Conservation (phyloP, 306 rosid species). For the Vigna unguiculata region DNA sequence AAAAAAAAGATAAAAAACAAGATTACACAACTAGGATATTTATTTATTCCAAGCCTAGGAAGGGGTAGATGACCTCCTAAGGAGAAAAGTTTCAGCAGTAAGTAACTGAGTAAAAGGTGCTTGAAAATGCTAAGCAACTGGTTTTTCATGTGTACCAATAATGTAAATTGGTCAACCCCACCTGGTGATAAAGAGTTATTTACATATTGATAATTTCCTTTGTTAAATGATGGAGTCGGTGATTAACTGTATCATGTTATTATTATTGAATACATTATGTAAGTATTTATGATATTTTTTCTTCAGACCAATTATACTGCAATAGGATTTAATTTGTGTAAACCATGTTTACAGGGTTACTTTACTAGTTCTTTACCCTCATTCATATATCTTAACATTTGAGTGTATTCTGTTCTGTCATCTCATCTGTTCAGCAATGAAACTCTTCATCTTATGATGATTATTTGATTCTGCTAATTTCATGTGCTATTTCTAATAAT, state of each 20-base stretch:
- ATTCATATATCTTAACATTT: neutral
- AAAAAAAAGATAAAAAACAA: neutral
- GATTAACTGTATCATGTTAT: slow-evolving; percentile 41
- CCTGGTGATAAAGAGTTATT: slow-evolving; percentile 38
- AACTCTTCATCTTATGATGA: neutral
- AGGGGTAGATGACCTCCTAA: slow-evolving; percentile 18
- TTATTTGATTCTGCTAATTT: neutral
- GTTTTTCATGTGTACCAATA: slow-evolving; percentile 33
- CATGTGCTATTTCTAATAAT: neutral
- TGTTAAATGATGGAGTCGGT: slow-evolving; percentile 43
- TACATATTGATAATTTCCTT: slow-evolving; percentile 33
- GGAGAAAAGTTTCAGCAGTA: slow-evolving; percentile 26
- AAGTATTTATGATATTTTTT: slow-evolving; percentile 39
- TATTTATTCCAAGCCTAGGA: slow-evolving; percentile 46
- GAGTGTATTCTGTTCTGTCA: neutral
- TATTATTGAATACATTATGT: slow-evolving; percentile 42
- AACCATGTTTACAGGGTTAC: slow-evolving; percentile 33
- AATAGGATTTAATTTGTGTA: slow-evolving; percentile 34
- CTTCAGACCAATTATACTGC: slow-evolving; percentile 37
- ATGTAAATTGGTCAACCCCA: slow-evolving; percentile 24
- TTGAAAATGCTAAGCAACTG: slow-evolving; percentile 35
- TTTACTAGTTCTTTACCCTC: slow-evolving; percentile 14
- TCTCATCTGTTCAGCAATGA: neutral
- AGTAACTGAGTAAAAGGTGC: slow-evolving; percentile 39
- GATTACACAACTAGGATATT: slow-evolving; percentile 50